These are phyloP conservation scores for Arctostaphylos glauca DNA, from an alignment of 148 eudicot genomes.

Conservation along the genomic window DNA sequence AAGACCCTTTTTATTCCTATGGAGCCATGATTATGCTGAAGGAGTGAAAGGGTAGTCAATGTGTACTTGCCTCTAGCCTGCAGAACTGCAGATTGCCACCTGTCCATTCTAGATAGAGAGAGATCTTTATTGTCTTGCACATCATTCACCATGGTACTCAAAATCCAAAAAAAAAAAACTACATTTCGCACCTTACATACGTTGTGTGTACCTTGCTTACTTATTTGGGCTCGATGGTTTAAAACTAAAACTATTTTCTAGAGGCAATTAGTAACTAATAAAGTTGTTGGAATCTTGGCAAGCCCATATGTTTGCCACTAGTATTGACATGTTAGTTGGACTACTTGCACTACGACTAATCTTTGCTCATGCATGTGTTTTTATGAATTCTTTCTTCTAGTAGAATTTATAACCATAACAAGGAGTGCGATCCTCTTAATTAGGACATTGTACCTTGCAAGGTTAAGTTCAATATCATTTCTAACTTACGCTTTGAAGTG, in stretches of 20 bases:
- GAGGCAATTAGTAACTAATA: background rate
- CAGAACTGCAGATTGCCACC: background rate
- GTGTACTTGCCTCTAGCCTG: background rate
- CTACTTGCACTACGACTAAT: background rate
- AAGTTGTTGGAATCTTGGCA: background rate
- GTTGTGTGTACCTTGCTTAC: background rate
- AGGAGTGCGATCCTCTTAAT: background rate
- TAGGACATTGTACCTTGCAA: background rate
- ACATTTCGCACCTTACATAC: background rate
- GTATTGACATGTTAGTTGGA: background rate
- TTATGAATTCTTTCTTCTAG: background rate
- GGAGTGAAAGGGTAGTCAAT: background rate
- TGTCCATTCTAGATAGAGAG: background rate
- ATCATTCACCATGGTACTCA: background rate
- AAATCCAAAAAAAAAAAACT: too few species aligned
- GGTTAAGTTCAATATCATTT: background rate
- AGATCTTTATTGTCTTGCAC: too few species aligned
- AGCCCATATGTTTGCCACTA: background rate
- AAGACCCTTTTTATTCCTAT: background rate
- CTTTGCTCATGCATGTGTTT: background rate
- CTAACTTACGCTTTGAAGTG: background rate
- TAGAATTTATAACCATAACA: background rate
- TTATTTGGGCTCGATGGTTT: background rate
- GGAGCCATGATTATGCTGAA: background rate
- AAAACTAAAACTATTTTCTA: background rate